Evolutionary conservation across 306 rosid genomes (phyloP).

Genomic region (Cucurbita moschata): DNA sequence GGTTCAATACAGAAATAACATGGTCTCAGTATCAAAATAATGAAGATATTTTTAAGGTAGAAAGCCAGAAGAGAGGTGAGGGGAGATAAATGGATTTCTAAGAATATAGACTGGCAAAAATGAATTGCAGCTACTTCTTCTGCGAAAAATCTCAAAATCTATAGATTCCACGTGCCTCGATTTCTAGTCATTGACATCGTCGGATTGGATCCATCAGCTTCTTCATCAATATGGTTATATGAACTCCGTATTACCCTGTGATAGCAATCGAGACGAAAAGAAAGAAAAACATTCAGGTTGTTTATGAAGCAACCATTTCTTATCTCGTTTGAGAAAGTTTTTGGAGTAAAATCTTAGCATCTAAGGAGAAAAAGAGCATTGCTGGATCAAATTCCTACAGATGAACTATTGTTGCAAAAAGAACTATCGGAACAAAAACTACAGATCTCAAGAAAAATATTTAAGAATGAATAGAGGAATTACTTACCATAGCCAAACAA

Average conservation of each 20-base stretch:
- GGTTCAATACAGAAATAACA: neutral
- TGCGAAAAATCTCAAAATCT: slow-evolving; percentile 1
- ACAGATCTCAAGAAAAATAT: neutral
- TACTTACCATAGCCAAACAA: slow-evolving; percentile 60
- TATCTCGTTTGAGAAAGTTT: neutral
- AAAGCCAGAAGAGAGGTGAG: neutral
- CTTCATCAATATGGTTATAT: neutral
- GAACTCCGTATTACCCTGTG: slow-evolving; percentile 6
- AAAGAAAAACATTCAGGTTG: neutral
- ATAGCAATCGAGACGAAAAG: neutral
- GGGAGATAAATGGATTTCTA: slow-evolving; percentile 4
- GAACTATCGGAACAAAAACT: neutral
- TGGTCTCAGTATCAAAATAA: slow-evolving; percentile 8
- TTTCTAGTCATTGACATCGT: neutral
- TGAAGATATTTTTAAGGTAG: neutral
- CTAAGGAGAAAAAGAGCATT: neutral
- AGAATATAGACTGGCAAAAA: slow-evolving; percentile 5
- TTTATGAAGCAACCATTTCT: neutral
- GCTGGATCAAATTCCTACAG: neutral
- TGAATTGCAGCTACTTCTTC: slow-evolving; percentile 10
- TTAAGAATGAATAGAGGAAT: slow-evolving; percentile 16
- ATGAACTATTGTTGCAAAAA: neutral
- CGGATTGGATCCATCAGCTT: slow-evolving; percentile 1
- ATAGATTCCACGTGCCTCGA: slow-evolving; percentile 1
- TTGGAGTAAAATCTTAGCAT: neutral